phyloP scores from a whole-genome alignment of 441 rosid species.

The Oxalis stricta region DNA sequence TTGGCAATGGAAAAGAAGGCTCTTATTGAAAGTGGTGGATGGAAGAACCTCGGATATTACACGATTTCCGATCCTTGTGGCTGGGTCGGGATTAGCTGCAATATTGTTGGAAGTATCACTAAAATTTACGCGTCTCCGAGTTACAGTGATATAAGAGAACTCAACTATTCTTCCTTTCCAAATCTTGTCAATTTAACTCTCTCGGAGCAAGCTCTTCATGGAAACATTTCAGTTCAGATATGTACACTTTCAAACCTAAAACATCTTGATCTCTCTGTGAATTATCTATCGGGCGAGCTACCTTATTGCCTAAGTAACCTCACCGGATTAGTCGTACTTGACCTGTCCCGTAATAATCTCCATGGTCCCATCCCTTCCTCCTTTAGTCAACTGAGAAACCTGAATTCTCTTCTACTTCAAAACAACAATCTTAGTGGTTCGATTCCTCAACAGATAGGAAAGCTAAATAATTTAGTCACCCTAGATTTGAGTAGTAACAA shows the following conservation, averaged over 20 bases:
- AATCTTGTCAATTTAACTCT: background rate
- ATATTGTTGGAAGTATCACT: background rate
- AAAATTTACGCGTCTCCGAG: background rate
- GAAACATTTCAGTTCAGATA: background rate
- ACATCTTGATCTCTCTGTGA: background rate
- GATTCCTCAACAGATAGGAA: background rate
- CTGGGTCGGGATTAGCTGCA: background rate
- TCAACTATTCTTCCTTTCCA: conserved; percentile 2
- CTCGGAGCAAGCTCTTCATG: background rate
- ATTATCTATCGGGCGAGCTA: too few species aligned
- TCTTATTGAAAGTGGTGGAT: background rate
- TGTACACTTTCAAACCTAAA: background rate
- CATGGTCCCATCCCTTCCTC: background rate
- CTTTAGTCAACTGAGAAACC: too few species aligned
- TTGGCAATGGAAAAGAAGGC: too few species aligned
- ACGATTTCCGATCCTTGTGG: background rate
- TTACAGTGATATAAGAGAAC: background rate
- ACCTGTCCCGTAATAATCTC: background rate
- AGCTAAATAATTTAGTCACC: background rate
- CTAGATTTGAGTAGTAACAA: background rate
- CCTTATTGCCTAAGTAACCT: background rate
- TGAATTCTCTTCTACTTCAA: background rate
- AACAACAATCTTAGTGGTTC: background rate
- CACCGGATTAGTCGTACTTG: background rate
- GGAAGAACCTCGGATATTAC: background rate